Evolutionary conservation across 2,329 filamentous ascomycete genomes (phyloP).

Genomic region (Exophiala mesophila): DNA sequence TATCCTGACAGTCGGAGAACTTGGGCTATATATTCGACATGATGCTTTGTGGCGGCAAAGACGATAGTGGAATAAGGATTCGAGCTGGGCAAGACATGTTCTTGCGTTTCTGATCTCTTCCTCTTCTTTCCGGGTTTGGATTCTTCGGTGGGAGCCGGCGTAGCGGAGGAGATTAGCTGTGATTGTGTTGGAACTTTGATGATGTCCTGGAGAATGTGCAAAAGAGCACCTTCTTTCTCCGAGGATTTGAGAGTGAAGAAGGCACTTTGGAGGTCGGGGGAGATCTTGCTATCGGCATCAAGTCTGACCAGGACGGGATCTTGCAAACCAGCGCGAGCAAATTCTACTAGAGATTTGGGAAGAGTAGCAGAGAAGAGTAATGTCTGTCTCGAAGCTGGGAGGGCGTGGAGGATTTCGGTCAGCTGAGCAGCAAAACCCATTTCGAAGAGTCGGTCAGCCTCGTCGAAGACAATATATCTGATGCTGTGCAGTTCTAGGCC

Average conservation of each 20-base stretch:
- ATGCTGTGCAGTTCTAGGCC: conserved; percentile 82
- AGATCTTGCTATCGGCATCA: conserved; percentile 92
- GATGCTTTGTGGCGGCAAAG: conserved; percentile 92
- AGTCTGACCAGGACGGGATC: conserved; percentile 86
- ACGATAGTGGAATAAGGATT: conserved; percentile 91
- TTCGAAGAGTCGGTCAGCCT: conserved; percentile 93
- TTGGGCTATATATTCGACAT: conserved; percentile 85
- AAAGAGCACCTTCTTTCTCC: conserved; percentile 87
- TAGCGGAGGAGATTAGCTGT: conserved; percentile 38
- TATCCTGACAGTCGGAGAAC: conserved; percentile 80
- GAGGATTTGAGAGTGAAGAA: conserved; percentile 91
- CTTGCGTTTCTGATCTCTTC: conserved; percentile 47
- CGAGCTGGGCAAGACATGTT: conserved; percentile 38
- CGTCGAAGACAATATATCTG: conserved; percentile 92
- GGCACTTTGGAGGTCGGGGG: conserved; percentile 88
- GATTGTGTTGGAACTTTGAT: conserved; percentile 78
- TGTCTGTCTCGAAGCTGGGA: conserved; percentile 81
- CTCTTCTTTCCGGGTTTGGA: conserved; percentile 41
- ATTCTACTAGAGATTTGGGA: conserved; percentile 90
- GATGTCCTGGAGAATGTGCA: conserved; percentile 84
- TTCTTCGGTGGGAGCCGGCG: conserved; percentile 40
- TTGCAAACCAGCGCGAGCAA: conserved; percentile 86
- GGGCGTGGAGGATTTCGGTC: conserved; percentile 83
- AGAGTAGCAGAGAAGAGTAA: conserved; percentile 92
- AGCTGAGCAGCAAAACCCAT: conserved; percentile 97